Evolutionary conservation across 73 alveolate species (phyloP).

Genomic region (Paramecium sonneborni): DNA sequence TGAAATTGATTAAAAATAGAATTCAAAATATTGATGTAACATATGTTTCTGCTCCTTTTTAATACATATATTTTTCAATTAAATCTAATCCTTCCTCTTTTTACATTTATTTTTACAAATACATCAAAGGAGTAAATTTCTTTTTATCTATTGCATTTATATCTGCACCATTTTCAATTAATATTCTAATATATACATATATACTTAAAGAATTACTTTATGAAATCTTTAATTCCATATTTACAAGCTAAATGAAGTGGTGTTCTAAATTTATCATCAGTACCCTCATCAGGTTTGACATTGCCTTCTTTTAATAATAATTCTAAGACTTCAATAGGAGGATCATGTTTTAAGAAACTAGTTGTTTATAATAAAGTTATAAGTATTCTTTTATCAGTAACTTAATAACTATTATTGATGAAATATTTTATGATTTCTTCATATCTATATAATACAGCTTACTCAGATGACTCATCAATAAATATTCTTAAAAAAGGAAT

Average conservation of each 20-base stretch:
- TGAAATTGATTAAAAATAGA: background rate
- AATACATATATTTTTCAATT: background rate
- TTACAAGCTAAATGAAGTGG: background rate
- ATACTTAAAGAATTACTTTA: background rate
- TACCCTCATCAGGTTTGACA: background rate
- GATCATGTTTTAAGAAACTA: background rate
- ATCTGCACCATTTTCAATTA: background rate
- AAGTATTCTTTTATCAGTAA: background rate
- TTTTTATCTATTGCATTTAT: background rate
- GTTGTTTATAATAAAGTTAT: background rate
- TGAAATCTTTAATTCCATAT: background rate
- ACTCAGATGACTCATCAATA: conserved; percentile 2
- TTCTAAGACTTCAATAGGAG: background rate
- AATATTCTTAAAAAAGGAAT: background rate
- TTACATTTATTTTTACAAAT: background rate
- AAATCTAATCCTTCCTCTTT: background rate
- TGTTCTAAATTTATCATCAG: conserved; percentile 17
- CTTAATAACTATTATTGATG: background rate
- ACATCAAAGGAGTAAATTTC: conserved; percentile 23
- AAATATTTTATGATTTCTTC: background rate
- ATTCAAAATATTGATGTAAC: conserved; percentile 4
- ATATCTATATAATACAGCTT: background rate
- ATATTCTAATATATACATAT: background rate
- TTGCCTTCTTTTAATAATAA: background rate
- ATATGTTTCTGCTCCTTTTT: conserved; percentile 44